Evolutionary conservation across 2,329 filamentous ascomycete species (phyloP), one percentile per base, ranked within the genome.

Genomic region (Curvularia sp.): DNA sequence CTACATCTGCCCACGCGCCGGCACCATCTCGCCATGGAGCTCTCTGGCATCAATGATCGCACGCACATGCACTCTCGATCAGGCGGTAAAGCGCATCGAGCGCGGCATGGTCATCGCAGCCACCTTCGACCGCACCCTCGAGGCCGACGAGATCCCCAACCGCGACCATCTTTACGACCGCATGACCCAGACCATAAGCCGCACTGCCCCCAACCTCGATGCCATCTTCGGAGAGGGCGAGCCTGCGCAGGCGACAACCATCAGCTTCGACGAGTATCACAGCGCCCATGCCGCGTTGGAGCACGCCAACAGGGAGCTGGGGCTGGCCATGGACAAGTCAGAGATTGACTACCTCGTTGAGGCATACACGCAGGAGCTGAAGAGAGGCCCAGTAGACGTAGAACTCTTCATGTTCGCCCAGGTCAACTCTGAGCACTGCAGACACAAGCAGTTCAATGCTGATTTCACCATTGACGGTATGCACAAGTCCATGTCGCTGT

Each of bases 401-500:
- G 95, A 99, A 80, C 84, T 98, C 21, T 98, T 98, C 83, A 98
- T 98, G 95, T 99, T 98, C 77, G 94, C 94, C 15, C 95, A 99
- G 80, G 94, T 99, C 76, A 98, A 98, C 82, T 98, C 94, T 3
- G 95, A 99, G 83, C 94, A 98, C 79, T 97, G 87, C 73, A 80
- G 87, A 57, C 87, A 89, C 74, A 96, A 97, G 82, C 91, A 96
- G 70, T 99, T 99, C 85, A 99, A 99, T 78, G 93, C 95, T 27
- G 89, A 88, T 58, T 99, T 95, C 92, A 95, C 89, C 15, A 96
- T 99, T 69, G 93, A 99, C 75, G 93, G 93, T 51, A 83, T 90
- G 66, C 81, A 84, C 64, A 95, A 93, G 84, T 84, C 86, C 45
- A 86, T 90, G 74, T 94, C 89, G 65, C 84, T 99, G 7, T 99